Evolutionary conservation across 441 rosid genomes (phyloP).

Genomic region (Pelargonium citronellum): DNA sequence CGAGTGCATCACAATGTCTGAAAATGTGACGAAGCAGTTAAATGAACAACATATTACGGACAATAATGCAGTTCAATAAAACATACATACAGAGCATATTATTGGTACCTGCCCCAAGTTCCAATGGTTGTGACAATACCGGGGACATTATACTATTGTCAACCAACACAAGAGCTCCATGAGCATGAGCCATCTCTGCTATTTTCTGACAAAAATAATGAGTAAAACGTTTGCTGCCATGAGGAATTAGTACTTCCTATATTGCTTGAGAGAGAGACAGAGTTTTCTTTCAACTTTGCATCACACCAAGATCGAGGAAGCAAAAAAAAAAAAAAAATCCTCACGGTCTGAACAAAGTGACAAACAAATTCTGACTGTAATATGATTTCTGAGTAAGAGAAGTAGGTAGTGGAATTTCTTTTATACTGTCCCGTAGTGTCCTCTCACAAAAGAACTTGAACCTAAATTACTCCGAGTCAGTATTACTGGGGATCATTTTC

Average conservation of each 20-base stretch:
- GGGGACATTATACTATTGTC: constrained; percentile 96
- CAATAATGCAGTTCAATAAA: constrained; percentile 3
- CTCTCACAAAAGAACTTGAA: too few relatives aligned
- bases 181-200: constrained; percentile 71
- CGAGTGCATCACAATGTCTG: constrained; percentile 95
- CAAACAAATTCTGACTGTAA: too few relatives aligned
- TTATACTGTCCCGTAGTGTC: too few relatives aligned
- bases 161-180: constrained; percentile 75
- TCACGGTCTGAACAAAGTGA: too few relatives aligned
- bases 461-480: too few relatives aligned
- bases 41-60: constrained; percentile 4
- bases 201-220: constrained; percentile 45
- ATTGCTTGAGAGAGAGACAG: not conserved
- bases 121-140: constrained; percentile 70
- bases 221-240: too few relatives aligned
- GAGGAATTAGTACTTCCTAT: too few relatives aligned
- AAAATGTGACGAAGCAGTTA: constrained; percentile 20
- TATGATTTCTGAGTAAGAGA: too few relatives aligned
- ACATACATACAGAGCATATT: not conserved
- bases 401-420: too few relatives aligned
- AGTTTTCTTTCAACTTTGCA: not conserved
- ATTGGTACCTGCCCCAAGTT: constrained; percentile 79
- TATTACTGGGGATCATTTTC: too few relatives aligned
- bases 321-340: too few relatives aligned
- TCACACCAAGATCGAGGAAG: too few relatives aligned